Base-by-base conservation (phyloP, 2,329 filamentous ascomycete genomes). In the Drechslerella dactyloides region DNA sequence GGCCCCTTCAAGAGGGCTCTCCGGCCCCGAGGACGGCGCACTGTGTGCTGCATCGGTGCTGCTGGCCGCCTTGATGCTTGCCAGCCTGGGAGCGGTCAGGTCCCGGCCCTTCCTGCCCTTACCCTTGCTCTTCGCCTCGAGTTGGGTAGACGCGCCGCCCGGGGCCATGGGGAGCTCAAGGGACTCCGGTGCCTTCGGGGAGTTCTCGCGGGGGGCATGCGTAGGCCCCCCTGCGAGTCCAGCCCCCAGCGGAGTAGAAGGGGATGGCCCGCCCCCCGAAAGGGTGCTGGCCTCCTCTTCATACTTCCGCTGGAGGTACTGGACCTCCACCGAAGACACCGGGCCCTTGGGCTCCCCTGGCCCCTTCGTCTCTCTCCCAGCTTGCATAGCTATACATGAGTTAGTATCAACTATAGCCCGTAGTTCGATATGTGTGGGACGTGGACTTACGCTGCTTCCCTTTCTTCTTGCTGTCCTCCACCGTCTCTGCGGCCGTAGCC, bases 221-320 rank as follows among this genome's bases (percentile, higher is more conserved):
- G 3, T 13, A 15, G 37, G 4, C 37, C 3, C 37, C 5, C n/a
- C 13, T 7, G 30, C 17, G 17, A 19, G 42, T 50, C 42, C n/a
- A 48, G 42, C 42, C 42, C 17, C 42, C 19, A 15, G 5, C n/a
- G 11, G 11, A 48, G 19, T 48, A n/a, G 42, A 48, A n/a, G n/a
- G n/a, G n/a, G 11, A 23, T 2, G 46, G 21, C 15, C 19, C 7
- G 21, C 17, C 24, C 33, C 23, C 35, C 50, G 17, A 2, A 17
- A 69, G 40, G 7, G 33, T n/a, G 19, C 27, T 46, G 23, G 46
- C 42, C 59, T 70, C 66, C n/a, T 63, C 27, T 1, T 51, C 23
- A 23, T 70, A 70, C 37, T 64, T 70, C 24, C 19, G 2, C n/a
- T 60, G 48, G 15, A 70, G 44, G 30, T 64, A 64, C 3, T 44